Evolutionary conservation across 768 basidiomycete genomes (phyloP), one percentile per base, ranked within the genome.

Genomic region (Aureoboletus auriporus): DNA sequence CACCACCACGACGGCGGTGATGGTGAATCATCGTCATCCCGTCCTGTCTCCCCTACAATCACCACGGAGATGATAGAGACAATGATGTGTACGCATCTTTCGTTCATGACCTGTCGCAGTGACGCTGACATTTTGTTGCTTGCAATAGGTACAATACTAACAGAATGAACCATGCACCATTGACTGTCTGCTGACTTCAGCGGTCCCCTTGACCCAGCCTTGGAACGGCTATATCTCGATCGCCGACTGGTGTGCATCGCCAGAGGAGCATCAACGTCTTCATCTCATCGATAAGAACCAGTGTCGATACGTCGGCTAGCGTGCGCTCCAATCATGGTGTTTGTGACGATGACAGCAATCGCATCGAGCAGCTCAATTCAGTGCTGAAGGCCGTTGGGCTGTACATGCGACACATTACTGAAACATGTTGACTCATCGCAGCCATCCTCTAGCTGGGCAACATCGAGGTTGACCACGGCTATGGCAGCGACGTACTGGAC

Each of bases 361-460:
- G 90, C 9, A 97, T 97, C 61, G 90, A 92, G 53, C 93, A 94
- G 64, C 84, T 97, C 60, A 97, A 98, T 70, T 72, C 88, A 56
- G 95, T 93, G 0, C 80, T 99, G 64, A 97, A 97, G 73, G 79
- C 83, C 10, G 84, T 97, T 36, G 95, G 94, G 0, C 76, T 98
- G 51, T 93, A 93, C 8, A 98, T 96, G 65, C 81, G 93, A 29
- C 86, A 93, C 53, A 93, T 99, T 46, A 93, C 94, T 0, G 93
- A 96, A 63, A 88, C 93, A 0, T 97, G 92, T 64, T 95, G 97
- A 66, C 80, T 98, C 42, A 67, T 97, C 45, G 94, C 96, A 11
- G 90, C 93, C 36, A 98, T 99, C 64, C 80, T 98, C 27, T 96
- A 98, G 61, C 82, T 98, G 23, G 95, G 96, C 27, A 95, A 98